phyloP scores from a whole-genome alignment of 495 filamentous ascomycete species.

The Neohortaea acidophila region DNA sequence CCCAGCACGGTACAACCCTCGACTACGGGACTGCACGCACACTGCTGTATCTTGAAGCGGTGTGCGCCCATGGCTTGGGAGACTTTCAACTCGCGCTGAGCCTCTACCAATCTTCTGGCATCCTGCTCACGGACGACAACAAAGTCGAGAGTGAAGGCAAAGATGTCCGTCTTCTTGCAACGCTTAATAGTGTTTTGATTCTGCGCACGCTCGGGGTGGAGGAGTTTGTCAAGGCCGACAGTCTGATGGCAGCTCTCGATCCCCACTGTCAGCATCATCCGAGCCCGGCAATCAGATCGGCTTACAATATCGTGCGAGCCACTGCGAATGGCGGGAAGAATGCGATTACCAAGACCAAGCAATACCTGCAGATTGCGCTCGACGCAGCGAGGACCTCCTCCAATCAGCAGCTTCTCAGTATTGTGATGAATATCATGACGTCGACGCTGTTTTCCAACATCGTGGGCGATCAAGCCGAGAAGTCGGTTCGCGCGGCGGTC shows the following conservation, averaged over 20 bases:
- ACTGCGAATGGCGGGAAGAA: conserved; percentile 36
- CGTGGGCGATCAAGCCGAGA: conserved; percentile 79
- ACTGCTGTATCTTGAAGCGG: conserved; percentile 54
- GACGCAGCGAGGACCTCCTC: conserved; percentile 38
- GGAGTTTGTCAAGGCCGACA: conserved; percentile 31
- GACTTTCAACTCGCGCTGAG: conserved; percentile 47
- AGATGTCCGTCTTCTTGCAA: conserved; percentile 61
- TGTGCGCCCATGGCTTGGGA: conserved; percentile 66
- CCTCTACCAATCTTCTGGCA: conserved; percentile 45
- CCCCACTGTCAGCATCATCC: conserved; percentile 50
- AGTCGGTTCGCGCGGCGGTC: conserved; percentile 60
- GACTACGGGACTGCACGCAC: conserved; percentile 27
- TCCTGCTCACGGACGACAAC: conserved; percentile 36
- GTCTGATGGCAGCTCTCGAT: conserved; percentile 48
- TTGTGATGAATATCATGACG: conserved; percentile 75
- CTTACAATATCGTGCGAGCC: conserved; percentile 63
- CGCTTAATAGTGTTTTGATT: conserved; percentile 71
- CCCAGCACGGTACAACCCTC: not conserved
- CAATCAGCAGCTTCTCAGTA: conserved; percentile 60
- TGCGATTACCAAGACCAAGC: conserved; percentile 57
- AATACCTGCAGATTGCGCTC: conserved; percentile 54
- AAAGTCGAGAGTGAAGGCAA: conserved; percentile 37
- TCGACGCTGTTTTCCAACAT: conserved; percentile 65
- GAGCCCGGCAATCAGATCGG: conserved; percentile 59
- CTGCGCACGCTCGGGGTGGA: conserved; percentile 47